Evolutionary conservation across 768 basidiomycete genomes (phyloP).

Genomic region (Steccherinum ochraceum): DNA sequence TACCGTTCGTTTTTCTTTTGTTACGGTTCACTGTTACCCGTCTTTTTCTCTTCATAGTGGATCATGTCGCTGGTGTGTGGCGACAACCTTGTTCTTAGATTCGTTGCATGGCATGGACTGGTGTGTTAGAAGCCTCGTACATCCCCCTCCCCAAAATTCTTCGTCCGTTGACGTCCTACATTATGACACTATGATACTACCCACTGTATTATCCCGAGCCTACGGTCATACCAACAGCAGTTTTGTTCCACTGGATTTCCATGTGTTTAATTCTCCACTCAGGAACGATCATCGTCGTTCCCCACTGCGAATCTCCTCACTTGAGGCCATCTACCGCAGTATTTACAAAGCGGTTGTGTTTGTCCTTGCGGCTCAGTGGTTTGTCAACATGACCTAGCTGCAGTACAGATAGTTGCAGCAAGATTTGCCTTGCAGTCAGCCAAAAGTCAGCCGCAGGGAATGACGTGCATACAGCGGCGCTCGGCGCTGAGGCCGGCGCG

Average conservation of each 20-base stretch:
- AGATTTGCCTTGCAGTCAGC: too few relatives aligned
- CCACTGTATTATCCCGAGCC: neutral
- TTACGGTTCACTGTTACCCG: neutral
- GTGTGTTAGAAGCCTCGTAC: neutral
- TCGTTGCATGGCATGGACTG: neutral
- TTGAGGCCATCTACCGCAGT: too few relatives aligned
- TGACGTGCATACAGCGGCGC: too few relatives aligned
- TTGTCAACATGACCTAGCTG: too few relatives aligned
- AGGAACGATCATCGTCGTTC: too few relatives aligned
- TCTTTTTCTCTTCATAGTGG: neutral
- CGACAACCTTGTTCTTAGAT: neutral
- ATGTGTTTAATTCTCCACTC: too few relatives aligned
- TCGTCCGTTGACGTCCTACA: neutral
- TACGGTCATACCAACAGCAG: neutral
- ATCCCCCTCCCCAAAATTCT: neutral
- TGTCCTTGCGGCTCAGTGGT: too few relatives aligned
- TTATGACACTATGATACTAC: constrained; percentile 1
- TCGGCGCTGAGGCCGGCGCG: too few relatives aligned
- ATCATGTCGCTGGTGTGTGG: neutral
- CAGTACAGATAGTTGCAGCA: too few relatives aligned
- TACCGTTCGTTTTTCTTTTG: neutral
- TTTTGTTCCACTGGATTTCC: neutral
- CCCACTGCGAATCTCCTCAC: too few relatives aligned
- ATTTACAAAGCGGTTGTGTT: too few relatives aligned
- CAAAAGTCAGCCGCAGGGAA: too few relatives aligned